phyloP scores from a whole-genome alignment of 495 filamentous ascomycete genomes.

The Usnea hakonensis region DNA sequence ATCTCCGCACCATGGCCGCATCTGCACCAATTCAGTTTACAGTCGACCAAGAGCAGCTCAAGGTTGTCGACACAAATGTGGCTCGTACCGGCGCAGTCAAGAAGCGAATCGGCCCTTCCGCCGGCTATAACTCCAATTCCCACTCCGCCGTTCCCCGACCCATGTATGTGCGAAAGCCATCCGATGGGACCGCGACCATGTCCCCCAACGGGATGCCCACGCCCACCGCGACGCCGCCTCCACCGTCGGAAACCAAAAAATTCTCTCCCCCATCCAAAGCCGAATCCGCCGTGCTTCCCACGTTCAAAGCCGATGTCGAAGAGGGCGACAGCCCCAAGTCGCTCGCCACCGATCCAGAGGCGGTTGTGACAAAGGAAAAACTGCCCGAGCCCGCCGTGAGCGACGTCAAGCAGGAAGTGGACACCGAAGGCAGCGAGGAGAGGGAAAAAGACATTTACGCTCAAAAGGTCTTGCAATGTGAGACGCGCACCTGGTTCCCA shows the following conservation, averaged over 20 bases:
- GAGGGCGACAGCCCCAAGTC: conserved; percentile 72
- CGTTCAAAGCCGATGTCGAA: conserved; percentile 59
- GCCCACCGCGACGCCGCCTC: conserved; percentile 39
- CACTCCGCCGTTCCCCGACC: conserved; percentile 55
- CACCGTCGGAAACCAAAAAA: conserved; percentile 43
- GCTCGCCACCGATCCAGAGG: conserved; percentile 59
- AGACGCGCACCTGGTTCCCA: conserved; percentile 12
- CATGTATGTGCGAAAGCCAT: conserved; percentile 49
- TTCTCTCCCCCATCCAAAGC: conserved; percentile 33
- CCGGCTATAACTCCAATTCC: conserved; percentile 34
- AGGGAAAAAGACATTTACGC: conserved; percentile 89
- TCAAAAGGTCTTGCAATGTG: conserved; percentile 78
- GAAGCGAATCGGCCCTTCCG: conserved; percentile 53
- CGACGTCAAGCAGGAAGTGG: conserved; percentile 55
- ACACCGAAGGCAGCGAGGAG: conserved; percentile 56
- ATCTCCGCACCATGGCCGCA: conserved; percentile 94
- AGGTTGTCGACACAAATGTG: conserved; percentile 78
- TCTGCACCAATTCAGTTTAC: conserved; percentile 98
- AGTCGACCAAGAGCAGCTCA: conserved; percentile 92
- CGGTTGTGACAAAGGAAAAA: conserved; percentile 47
- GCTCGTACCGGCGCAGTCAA: conserved; percentile 54
- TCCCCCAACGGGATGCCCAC: conserved; percentile 52
- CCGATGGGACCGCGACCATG: conserved; percentile 34
- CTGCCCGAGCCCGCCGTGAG: conserved; percentile 44
- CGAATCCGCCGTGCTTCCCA: conserved; percentile 38